Percentiles rank a stretch among this genome's conserved stretches.
phyloP scores from a whole-genome alignment of 2,329 filamentous ascomycete genomes.

The Arachnopeziza araneosa region DNA sequence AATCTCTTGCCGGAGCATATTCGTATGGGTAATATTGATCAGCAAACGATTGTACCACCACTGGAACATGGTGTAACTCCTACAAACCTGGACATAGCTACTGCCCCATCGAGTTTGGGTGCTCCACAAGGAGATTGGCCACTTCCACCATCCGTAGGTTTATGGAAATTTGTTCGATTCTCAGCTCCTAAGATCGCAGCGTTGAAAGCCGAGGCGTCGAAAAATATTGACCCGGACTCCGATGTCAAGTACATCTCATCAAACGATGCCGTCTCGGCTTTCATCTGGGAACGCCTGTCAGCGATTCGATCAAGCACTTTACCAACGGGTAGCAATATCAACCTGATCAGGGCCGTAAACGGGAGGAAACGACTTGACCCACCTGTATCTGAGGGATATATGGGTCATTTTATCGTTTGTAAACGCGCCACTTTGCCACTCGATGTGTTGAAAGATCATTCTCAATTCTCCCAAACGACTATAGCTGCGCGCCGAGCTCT shows the following conservation, averaged over 20 bases:
- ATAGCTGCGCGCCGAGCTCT: background rate
- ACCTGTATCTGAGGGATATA: background rate
- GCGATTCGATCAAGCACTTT: background rate
- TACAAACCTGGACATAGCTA: background rate
- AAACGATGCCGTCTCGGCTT: constrained; percentile 47
- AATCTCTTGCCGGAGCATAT: constrained; percentile 31
- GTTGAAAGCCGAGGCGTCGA: constrained; percentile 34
- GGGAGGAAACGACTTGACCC: background rate
- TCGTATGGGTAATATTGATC: background rate
- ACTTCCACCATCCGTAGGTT: constrained; percentile 22
- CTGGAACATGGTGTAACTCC: background rate
- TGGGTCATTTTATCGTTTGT: background rate
- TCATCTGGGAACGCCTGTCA: constrained; percentile 37
- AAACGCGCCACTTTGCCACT: background rate
- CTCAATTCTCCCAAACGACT: background rate
- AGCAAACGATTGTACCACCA: background rate
- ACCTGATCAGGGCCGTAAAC: background rate
- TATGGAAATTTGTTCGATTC: constrained; percentile 44
- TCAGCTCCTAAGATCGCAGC: constrained; percentile 30
- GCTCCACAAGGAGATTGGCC: constrained; percentile 8
- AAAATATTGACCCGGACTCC: constrained; percentile 30
- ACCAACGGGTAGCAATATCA: background rate
- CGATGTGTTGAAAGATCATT: background rate
- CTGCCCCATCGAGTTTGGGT: background rate
- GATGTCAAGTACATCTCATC: constrained; percentile 34